Base-by-base conservation (phyloP, 2,329 filamentous ascomycete species). In the Cadophora sp. region DNA sequence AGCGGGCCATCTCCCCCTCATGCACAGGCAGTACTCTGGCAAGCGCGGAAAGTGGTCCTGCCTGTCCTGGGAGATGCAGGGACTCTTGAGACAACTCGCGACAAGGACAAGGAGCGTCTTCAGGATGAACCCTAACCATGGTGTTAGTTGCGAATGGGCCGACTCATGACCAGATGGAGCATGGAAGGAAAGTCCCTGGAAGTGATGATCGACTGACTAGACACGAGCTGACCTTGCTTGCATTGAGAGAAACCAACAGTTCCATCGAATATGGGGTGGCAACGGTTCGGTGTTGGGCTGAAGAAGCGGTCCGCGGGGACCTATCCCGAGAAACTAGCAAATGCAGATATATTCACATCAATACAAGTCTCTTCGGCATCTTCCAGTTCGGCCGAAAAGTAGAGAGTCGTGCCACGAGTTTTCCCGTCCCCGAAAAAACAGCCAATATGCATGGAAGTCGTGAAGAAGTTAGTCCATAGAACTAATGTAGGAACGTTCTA, bases 1-100 rank as follows among this genome's bases (percentile, higher is more conserved):
- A 58, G 53, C 36, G 53, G 53, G 50, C 14, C 50, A 18, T 53
- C 7, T 18, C 33, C 53, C n/a, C n/a, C 27, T 16, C 8, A 33
- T 56, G 30, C 53, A 56, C 53, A 56, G 30, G 33, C 53, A 56
- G 33, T 39, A 39, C 3, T 56, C 53, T 56, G 53, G 33, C 53
- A 56, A 56, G 53, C n/a, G 18, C 53, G 33, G 33, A 14, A 39
- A 39, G 53, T 30, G 27, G 51, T 39, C 53, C 51, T 22, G 14
- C 30, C 22, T 39, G 33, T 56, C 53, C n/a, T 56, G 33, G 53
- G n/a, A 22, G 9, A 45, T 18, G 56, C 56, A 59, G 56, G 56
- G 56, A 59, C 56, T 18, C 16, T 59, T 59, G 56, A 59, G 36
- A 59, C 56, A 59, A 59, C 20, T 45, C 20, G 39, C 36, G 56